Percentiles rank a stretch among this genome's conserved stretches.
Evolutionary conservation across 2,329 filamentous ascomycete genomes (phyloP).

Genomic region (Colletotrichum eremochloae): DNA sequence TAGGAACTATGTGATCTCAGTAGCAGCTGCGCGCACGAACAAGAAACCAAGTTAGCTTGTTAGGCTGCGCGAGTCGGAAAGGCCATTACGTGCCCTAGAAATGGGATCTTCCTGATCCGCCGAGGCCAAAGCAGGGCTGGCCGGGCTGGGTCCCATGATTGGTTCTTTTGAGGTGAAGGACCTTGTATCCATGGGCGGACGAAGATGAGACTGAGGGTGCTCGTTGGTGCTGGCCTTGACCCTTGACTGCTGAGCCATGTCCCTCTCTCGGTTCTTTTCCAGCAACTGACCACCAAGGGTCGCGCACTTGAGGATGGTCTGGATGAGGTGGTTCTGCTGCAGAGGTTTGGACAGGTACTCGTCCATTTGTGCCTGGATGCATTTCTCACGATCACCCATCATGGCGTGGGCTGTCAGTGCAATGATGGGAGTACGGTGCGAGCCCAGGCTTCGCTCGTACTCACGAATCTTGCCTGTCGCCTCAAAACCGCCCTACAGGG

Average conservation of each 20-base stretch:
- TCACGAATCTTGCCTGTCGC: constrained; percentile 96
- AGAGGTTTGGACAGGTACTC: constrained; percentile 97
- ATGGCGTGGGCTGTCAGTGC: constrained; percentile 97
- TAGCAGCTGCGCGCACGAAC: constrained; percentile 41
- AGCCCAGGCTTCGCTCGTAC: constrained; percentile 85
- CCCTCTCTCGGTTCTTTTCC: constrained; percentile 78
- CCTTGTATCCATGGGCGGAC: constrained; percentile 66
- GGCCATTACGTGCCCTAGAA: constrained; percentile 63
- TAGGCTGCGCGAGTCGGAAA: constrained; percentile 56
- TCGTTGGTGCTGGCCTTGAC: constrained; percentile 60
- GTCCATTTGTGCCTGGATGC: constrained; percentile 99
- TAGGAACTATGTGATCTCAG: constrained; percentile 44
- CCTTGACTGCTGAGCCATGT: constrained; percentile 65
- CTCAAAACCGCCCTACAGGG: constrained; percentile 86
- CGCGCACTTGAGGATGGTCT: constrained; percentile 96
- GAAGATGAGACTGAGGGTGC: constrained; percentile 52
- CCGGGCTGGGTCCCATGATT: constrained; percentile 64
- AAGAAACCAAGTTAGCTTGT: constrained; percentile 52
- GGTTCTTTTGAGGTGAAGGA: constrained; percentile 78
- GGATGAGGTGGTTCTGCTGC: constrained; percentile 96
- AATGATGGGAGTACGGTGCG: constrained; percentile 92
- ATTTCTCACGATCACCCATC: constrained; percentile 98
- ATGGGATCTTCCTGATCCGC: constrained; percentile 71
- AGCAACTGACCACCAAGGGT: constrained; percentile 88
- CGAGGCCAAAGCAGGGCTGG: constrained; percentile 74